These are phyloP conservation scores for Carex myosuroides DNA, from an alignment of 176 grass and related monocot genomes.

Conservation along the genomic window DNA sequence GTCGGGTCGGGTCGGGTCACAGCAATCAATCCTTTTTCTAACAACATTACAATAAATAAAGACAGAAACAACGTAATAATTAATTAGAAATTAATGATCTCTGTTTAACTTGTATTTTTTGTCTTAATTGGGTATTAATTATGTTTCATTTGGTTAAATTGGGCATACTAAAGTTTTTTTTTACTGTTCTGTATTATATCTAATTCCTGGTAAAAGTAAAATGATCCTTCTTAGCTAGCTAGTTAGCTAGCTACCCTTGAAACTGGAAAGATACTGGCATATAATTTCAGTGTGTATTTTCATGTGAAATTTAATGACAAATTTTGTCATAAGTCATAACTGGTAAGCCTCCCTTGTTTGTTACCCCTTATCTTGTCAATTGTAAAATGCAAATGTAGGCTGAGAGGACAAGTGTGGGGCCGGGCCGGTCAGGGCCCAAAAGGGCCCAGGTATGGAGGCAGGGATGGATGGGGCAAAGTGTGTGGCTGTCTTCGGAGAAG, in stretches of 20 bases:
- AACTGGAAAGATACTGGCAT: too few species aligned
- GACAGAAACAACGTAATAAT: background rate
- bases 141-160: background rate
- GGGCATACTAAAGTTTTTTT: background rate
- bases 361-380: too few species aligned
- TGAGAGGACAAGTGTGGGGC: background rate
- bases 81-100: slow-evolving; percentile 4
- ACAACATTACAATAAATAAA: background rate
- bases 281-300: background rate
- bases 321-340: too few species aligned
- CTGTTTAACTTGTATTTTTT: background rate
- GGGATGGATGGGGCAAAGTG: background rate
- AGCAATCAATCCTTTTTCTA: background rate
- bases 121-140: background rate
- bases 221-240: background rate
- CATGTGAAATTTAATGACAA: background rate
- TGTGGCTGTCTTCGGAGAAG: background rate
- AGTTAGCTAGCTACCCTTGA: background rate
- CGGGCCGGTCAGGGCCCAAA: background rate
- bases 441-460: background rate
- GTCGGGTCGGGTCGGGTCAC: background rate
- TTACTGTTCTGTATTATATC: background rate
- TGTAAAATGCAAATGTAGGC: background rate
- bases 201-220: background rate
- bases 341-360: too few species aligned